A percentile compares a stretch with the other conserved stretches of the same genome.
phyloP scores from a whole-genome alignment of 129 eudicot species.

The Smallanthus sonchifolius region DNA sequence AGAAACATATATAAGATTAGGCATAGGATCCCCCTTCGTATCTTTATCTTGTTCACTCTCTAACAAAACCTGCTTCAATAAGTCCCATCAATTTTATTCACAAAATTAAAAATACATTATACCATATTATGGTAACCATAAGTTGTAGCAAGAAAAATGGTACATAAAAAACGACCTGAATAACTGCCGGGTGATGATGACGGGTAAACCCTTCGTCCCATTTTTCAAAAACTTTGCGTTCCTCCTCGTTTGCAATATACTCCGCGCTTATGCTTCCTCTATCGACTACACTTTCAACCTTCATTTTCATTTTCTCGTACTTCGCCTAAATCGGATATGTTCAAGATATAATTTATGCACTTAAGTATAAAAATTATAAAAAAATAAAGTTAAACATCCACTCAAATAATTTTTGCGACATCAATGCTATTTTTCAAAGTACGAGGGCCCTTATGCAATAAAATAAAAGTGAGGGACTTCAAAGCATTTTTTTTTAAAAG shows the following conservation, averaged over 20 bases:
- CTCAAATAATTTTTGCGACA: neutral
- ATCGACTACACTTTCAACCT: slow-evolving; percentile 54
- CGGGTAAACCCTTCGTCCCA: slow-evolving; percentile 49
- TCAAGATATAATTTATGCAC: neutral
- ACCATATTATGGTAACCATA: too few relatives aligned
- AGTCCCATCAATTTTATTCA: neutral
- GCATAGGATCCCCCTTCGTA: slow-evolving; percentile 41
- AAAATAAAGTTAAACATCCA: neutral
- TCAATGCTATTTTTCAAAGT: neutral
- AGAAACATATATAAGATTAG: slow-evolving; percentile 72
- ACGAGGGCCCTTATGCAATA: slow-evolving; percentile 1
- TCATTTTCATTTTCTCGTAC: slow-evolving; percentile 51
- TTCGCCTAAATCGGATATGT: slow-evolving; percentile 15
- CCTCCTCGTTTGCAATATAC: slow-evolving; percentile 24
- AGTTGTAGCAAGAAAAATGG: neutral
- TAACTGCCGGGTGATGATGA: slow-evolving; percentile 57
- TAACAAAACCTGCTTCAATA: slow-evolving; percentile 45
- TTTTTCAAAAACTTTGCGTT: slow-evolving; percentile 27
- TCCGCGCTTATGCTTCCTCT: slow-evolving; percentile 49
- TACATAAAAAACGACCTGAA: slow-evolving; percentile 40
- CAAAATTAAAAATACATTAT: neutral
- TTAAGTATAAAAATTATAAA: neutral
- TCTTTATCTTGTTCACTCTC: slow-evolving; percentile 44
- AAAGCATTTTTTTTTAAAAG: neutral
- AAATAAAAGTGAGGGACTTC: neutral